Evolutionary conservation across 306 rosid genomes (phyloP), one percentile per base, ranked within the genome.

Genomic region (Vigna radiata): DNA sequence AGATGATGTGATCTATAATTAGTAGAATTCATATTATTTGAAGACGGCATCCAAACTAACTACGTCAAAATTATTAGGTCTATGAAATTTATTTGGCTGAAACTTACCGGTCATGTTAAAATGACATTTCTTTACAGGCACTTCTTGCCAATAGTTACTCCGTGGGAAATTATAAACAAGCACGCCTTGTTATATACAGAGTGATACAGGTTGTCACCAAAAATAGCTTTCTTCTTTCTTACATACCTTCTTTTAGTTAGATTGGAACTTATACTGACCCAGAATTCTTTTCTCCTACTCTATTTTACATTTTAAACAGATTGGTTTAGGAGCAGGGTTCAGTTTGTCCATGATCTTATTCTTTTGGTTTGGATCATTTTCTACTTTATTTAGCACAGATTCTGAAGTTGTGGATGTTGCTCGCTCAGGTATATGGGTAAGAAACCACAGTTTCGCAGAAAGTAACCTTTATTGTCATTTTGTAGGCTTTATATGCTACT

Each of bases 71-170:
- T 75, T 36, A 50, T 79, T 62, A 49, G 31, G 60, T 31, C 52
- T 66, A 53, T 76, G 62, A 48, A 73, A 78, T 36, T 52, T 67
- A 25, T 50, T 54, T 76, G 31, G 60, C 63, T 63, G 76, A 63
- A 73, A 65, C 19, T 75, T 79, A 72, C 27, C 27, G 58, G 19
- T 83, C 56, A 41, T 68, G 37, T 81, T 23, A 41, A 65, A 21
- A 29, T 79, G 78, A 46, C 69, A 70, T 64, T 46, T 67, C 78
- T 74, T 81, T 52, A 18, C 87, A 95, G 99, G 78, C 99, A 29
- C 93, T 95, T 81, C 92, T 95, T 78, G 99, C 97, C 53, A 77
- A 84, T 76, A 81, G 75, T 82, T 95, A 89, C 88, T 84, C 99
- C 12, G 72, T 85, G 77, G 87, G 89, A 91, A 77, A 92, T 80